A percentile compares a stretch with the other conserved stretches of the same genome.
phyloP scores from a whole-genome alignment of 257 asterid species.

The Nicotiana undulata region DNA sequence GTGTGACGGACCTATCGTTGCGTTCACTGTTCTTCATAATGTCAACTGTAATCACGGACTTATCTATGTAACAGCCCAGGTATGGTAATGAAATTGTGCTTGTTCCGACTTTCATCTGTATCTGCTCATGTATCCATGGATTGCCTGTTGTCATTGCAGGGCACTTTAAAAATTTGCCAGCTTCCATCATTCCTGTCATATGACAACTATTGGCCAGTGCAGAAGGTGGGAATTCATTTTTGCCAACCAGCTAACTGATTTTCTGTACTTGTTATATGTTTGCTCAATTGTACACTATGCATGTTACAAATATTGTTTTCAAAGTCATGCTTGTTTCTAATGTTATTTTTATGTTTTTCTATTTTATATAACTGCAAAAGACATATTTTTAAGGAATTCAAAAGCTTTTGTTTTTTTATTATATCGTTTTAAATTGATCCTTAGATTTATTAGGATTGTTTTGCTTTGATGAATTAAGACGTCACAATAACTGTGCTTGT shows the following conservation, averaged over 20 bases:
- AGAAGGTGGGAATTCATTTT: slow-evolving; percentile 44
- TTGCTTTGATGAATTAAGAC: background rate
- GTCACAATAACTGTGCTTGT: background rate
- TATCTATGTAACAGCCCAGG: slow-evolving; percentile 82
- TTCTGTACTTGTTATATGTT: background rate
- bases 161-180: slow-evolving; percentile 88
- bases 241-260: background rate
- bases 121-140: background rate
- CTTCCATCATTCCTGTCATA: slow-evolving; percentile 63
- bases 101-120: background rate
- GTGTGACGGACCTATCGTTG: slow-evolving; percentile 90
- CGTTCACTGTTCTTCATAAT: slow-evolving; percentile 96
- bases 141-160: slow-evolving; percentile 34
- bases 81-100: slow-evolving; percentile 21
- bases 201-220: slow-evolving; percentile 95
- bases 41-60: slow-evolving; percentile 94
- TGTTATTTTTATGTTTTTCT: background rate
- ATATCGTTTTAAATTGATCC: background rate
- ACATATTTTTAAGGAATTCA: background rate
- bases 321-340: background rate
- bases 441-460: background rate
- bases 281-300: background rate
- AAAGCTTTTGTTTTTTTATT: background rate
- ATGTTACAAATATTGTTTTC: background rate
- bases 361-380: background rate